phyloP scores from a whole-genome alignment of 176 grass and related monocot species.

The Bromus sterilis region DNA sequence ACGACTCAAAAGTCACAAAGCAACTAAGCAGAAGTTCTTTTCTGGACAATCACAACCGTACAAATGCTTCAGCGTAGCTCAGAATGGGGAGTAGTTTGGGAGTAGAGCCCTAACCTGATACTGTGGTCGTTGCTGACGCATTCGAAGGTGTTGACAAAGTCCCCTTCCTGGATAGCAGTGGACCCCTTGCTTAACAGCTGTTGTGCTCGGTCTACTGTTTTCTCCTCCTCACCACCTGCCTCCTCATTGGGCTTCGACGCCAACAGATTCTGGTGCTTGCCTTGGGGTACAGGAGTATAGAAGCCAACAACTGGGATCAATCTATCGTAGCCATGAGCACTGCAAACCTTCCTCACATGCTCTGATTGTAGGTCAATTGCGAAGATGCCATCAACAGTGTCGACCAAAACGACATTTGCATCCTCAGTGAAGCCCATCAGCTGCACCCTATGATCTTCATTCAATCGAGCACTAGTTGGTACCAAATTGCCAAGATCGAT shows the following conservation, averaged over 20 bases:
- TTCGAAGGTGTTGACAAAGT: not conserved
- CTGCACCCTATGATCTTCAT: not conserved
- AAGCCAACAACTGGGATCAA: not conserved
- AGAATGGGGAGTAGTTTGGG: not conserved
- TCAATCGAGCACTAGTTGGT: not conserved
- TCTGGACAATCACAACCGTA: not conserved
- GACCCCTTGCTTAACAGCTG: not conserved
- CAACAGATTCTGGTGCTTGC: not conserved
- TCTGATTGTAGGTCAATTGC: not conserved
- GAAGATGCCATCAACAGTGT: not conserved
- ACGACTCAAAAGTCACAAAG: not conserved
- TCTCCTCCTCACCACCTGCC: not conserved
- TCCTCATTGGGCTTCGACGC: not conserved
- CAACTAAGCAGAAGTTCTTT: too few relatives aligned
- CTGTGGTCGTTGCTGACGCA: not conserved
- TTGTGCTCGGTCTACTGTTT: not conserved
- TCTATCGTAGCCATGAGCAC: not conserved
- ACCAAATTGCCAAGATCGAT: not conserved
- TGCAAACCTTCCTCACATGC: not conserved
- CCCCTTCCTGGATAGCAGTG: not conserved
- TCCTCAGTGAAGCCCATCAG: not conserved
- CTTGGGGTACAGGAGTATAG: not conserved
- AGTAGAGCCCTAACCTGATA: not conserved
- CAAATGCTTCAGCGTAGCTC: not conserved
- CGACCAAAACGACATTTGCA: not conserved